phyloP scores from a whole-genome alignment of 257 asterid species.

The Solanum infundibuliforme region DNA sequence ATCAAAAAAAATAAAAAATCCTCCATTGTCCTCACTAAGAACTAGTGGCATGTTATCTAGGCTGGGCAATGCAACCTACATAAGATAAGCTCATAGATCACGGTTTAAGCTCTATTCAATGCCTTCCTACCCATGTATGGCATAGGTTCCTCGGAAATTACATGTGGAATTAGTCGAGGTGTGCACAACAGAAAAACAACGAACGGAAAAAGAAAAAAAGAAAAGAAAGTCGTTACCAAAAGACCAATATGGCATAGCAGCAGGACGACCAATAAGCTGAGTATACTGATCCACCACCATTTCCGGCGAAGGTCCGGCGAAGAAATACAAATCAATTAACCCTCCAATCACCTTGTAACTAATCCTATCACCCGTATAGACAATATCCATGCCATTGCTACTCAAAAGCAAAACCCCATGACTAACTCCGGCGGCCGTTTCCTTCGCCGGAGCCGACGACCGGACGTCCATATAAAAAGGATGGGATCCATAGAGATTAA shows the following conservation, averaged over 20 bases:
- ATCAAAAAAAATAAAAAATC: too few species aligned
- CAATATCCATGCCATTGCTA: conserved; percentile 84
- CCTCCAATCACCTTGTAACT: conserved; percentile 85
- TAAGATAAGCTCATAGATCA: background rate
- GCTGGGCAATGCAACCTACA: background rate
- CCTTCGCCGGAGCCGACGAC: conserved; percentile 21
- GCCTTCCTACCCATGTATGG: background rate
- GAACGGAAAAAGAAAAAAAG: too few species aligned
- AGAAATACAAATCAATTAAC: conserved; percentile 60
- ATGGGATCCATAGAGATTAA: conserved; percentile 77
- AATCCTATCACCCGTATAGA: conserved; percentile 55
- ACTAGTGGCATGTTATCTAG: background rate
- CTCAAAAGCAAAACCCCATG: conserved; percentile 76
- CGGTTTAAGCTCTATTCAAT: background rate
- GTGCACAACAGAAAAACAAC: background rate
- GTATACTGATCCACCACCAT: conserved; percentile 77
- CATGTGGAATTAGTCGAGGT: background rate
- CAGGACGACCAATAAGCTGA: conserved; percentile 75
- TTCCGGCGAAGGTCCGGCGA: conserved; percentile 71
- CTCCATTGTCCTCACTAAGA: too few species aligned
- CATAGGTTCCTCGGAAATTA: background rate
- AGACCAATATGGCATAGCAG: conserved; percentile 93
- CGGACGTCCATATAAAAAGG: conserved; percentile 82
- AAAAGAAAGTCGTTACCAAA: conserved; percentile 35
- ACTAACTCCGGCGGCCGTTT: conserved; percentile 21